phyloP scores from a whole-genome alignment of 257 asterid species.

The Rhazya stricta region DNA sequence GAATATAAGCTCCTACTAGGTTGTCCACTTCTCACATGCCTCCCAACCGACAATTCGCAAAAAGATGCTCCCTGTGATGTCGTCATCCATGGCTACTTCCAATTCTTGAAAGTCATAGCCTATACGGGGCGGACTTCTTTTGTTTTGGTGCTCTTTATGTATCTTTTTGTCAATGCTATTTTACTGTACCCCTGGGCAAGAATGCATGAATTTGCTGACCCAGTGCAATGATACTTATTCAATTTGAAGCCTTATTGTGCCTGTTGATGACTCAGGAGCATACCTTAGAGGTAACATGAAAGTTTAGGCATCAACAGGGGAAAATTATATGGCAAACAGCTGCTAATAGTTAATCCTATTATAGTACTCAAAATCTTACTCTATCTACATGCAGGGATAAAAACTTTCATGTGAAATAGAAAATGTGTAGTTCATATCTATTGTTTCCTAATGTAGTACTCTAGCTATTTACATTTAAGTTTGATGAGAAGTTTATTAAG shows the following conservation, averaged over 20 bases:
- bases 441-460: background rate
- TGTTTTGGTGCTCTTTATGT: too few species aligned
- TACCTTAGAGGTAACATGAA: background rate
- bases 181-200: background rate
- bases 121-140: background rate
- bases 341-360: background rate
- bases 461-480: background rate
- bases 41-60: background rate
- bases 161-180: background rate
- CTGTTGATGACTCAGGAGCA: background rate
- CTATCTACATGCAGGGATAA: background rate
- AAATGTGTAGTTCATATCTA: background rate
- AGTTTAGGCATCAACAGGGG: background rate
- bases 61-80: background rate
- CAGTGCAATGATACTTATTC: background rate
- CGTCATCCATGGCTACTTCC: background rate
- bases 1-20: background rate
- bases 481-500: background rate
- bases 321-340: background rate
- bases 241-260: background rate
- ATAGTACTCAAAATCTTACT: background rate
- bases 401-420: background rate
- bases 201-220: background rate
- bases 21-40: background rate
- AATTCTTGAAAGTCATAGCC: background rate